These are phyloP conservation scores for Amauroascus verrucosus DNA, from an alignment of 2,329 filamentous ascomycete genomes.

Conservation along the genomic window DNA sequence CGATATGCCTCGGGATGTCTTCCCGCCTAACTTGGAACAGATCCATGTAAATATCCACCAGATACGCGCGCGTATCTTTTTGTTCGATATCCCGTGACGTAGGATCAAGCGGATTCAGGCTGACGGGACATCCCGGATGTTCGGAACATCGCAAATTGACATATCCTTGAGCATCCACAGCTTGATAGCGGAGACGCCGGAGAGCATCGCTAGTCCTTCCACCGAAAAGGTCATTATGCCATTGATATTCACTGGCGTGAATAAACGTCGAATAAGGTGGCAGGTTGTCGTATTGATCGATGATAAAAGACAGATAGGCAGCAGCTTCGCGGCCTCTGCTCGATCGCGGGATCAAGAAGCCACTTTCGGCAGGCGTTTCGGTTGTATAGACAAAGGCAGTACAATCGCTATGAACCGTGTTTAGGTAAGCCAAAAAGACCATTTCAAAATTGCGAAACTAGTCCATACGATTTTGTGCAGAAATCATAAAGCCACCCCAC, in stretches of 20 bases:
- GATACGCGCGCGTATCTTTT: conserved; percentile 6
- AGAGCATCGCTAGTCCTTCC: conserved; percentile 38
- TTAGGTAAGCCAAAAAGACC: not conserved
- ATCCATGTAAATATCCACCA: conserved; percentile 34
- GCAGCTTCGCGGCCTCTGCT: conserved; percentile 38
- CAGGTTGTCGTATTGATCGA: conserved; percentile 38
- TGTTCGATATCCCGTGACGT: conserved; percentile 1
- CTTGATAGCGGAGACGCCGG: conserved; percentile 45
- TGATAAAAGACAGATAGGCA: conserved; percentile 40
- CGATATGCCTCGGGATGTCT: conserved; percentile 42
- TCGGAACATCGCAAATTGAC: conserved; percentile 52
- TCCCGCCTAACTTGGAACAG: conserved; percentile 40
- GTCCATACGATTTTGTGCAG: not conserved
- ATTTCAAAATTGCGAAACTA: not conserved
- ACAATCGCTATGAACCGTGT: not conserved
- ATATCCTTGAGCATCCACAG: conserved; percentile 47
- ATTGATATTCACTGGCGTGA: conserved; percentile 46
- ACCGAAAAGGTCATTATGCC: conserved; percentile 42
- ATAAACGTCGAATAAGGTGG: conserved; percentile 47
- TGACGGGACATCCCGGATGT: conserved; percentile 44
- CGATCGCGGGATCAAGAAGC: not conserved
- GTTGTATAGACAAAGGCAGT: not conserved
- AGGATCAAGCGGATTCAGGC: conserved; percentile 25
- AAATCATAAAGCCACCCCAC: not conserved
- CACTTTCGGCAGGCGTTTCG: not conserved